Evolutionary conservation across 2,329 filamentous ascomycete species (phyloP), one percentile per base, ranked within the genome.

Genomic region (Stagonosporopsis chrysanthemi): DNA sequence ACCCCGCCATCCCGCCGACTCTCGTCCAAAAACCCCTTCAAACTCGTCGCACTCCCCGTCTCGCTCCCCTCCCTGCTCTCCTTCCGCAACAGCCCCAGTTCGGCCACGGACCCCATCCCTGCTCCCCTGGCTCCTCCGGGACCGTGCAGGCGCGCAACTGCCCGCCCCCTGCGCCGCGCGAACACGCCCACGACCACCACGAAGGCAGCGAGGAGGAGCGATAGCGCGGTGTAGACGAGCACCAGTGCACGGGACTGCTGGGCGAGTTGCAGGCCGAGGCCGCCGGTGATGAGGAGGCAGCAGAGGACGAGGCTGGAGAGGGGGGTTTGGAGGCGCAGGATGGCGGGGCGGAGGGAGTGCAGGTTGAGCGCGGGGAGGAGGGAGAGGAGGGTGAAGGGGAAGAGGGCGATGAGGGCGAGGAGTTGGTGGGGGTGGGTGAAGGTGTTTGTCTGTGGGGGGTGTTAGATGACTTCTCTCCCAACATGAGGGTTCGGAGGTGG

Each of bases 321-420:
- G 22, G 70, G 71, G 0, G 61, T 63, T 60, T 70, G 61, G 75
- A 77, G 53, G 72, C 78, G 46, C 73, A 67, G 66, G 77, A 76
- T 62, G 9, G 9, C 29, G 77, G 76, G 3, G 72, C 61, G 29
- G 74, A 77, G 60, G 58, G 66, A 63, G 73, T 79, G 43, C 60
- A 71, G 41, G 7, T 59, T 62, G 6, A 73, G 53, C 14, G 73
- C 53, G 44, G 24, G 24, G 6, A 45, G 63, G 14, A 66, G 28
- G 12, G 72, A 69, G 19, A 74, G 69, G 38, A 70, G 5, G 26
- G 62, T 54, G 3, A 67, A 52, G 6, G 72, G 72, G n/a, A 65
- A 43, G n/a, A 76, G 56, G 83, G 93, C 43, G 36, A 80, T 43
- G 40, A 82, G 74, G 23, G 81, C 80, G 50, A 82, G 55, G 61